Conservation (phyloP, 1,139 yeast species). For the Tardiomyces depauwii region DNA sequence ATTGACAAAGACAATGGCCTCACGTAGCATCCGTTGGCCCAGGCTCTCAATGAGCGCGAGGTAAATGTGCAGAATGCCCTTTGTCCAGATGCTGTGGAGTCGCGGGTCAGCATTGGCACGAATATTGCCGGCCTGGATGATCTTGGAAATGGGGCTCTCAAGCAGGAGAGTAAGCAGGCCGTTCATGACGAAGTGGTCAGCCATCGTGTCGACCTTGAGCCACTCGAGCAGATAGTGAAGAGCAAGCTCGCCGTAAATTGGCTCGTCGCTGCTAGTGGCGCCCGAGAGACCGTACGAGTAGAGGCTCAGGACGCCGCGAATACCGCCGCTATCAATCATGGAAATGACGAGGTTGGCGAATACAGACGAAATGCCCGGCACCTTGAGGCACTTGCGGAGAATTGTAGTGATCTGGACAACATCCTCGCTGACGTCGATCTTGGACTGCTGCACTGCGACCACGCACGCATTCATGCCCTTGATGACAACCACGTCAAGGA, state of each 20-base stretch:
- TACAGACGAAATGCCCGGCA: slow-evolving; percentile 41
- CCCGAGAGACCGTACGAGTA: slow-evolving; percentile 48
- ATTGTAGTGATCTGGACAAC: slow-evolving; percentile 51
- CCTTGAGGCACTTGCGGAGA: slow-evolving; percentile 42
- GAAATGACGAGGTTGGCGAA: slow-evolving; percentile 38
- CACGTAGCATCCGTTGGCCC: slow-evolving; percentile 55
- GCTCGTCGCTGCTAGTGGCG: slow-evolving; percentile 43
- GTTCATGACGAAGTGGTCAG: slow-evolving; percentile 49
- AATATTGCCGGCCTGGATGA: slow-evolving; percentile 56
- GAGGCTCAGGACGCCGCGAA: slow-evolving; percentile 50
- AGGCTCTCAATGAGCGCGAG: slow-evolving; percentile 49
- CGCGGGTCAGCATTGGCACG: slow-evolving; percentile 39
- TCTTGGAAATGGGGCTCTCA: slow-evolving; percentile 62
- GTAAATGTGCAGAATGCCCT: slow-evolving; percentile 65
- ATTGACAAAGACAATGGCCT: slow-evolving; percentile 50
- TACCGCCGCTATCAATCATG: slow-evolving; percentile 48
- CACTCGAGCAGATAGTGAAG: slow-evolving; percentile 61
- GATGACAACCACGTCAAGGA: slow-evolving; percentile 20
- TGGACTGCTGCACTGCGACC: not conserved
- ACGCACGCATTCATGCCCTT: slow-evolving; percentile 16
- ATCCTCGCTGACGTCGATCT: slow-evolving; percentile 37
- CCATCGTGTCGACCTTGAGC: slow-evolving; percentile 49
- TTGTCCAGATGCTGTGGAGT: slow-evolving; percentile 69
- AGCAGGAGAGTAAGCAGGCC: slow-evolving; percentile 63
- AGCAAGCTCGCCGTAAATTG: slow-evolving; percentile 61